phyloP scores from a whole-genome alignment of 345 rosid genomes.

The Eucalyptus curtisii region DNA sequence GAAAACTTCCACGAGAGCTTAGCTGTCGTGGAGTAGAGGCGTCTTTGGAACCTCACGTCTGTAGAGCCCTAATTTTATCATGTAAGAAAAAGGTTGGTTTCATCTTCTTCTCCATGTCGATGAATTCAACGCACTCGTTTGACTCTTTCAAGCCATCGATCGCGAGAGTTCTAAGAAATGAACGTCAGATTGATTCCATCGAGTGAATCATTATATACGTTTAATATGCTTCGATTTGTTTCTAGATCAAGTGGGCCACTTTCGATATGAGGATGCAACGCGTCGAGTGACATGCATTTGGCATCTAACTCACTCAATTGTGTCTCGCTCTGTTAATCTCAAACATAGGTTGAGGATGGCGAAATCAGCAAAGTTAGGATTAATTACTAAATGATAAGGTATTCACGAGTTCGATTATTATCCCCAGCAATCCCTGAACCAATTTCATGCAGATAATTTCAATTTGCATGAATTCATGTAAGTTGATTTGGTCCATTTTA shows the following conservation, averaged over 20 bases:
- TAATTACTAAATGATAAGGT: not conserved
- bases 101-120: not conserved
- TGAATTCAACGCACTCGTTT: not conserved
- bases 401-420: not conserved
- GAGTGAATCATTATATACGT: too few relatives aligned
- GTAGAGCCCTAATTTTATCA: not conserved
- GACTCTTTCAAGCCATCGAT: not conserved
- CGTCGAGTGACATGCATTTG: not conserved
- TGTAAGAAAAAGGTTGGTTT: not conserved
- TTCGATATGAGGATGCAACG: not conserved
- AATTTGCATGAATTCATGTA: not conserved
- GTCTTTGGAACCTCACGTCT: not conserved
- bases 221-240: not conserved
- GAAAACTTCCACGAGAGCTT: not conserved
- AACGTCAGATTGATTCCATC: not conserved
- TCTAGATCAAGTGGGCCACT: not conserved
- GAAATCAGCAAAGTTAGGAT: not conserved
- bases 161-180: not conserved
- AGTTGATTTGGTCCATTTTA: not conserved
- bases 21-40: not conserved
- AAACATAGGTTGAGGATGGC: not conserved
- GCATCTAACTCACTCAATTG: not conserved
- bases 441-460: not conserved
- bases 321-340: not conserved
- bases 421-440: not conserved